These are phyloP conservation scores for Aspergillus quadrilineatus DNA, from an alignment of 2,329 filamentous ascomycete genomes.

Conservation along the genomic window DNA sequence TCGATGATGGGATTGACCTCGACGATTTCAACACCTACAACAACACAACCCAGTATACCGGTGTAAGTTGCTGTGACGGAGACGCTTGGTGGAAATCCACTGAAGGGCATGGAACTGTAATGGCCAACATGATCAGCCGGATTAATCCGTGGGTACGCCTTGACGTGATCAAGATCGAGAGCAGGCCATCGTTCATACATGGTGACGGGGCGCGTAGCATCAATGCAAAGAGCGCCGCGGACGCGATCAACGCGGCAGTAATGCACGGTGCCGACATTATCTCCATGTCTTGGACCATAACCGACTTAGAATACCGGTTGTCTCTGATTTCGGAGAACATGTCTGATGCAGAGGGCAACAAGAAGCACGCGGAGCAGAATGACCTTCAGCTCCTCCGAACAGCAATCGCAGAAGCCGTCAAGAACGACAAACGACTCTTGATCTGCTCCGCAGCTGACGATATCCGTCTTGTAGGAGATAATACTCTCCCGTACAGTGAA, in stretches of 20 bases:
- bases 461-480: not conserved
- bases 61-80: slow-evolving; percentile 4
- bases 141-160: slow-evolving; percentile 3
- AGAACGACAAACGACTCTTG: not conserved
- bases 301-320: slow-evolving; percentile 1
- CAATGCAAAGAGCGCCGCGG: slow-evolving; percentile 2
- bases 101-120: slow-evolving; percentile 4
- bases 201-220: slow-evolving; percentile 4
- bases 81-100: slow-evolving; percentile 4
- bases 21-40: not conserved
- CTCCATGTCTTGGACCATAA: slow-evolving; percentile 9
- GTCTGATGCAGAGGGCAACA: not conserved
- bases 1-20: slow-evolving; percentile 6
- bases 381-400: not conserved
- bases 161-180: slow-evolving; percentile 4
- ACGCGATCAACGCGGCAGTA: slow-evolving; percentile 3
- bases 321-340: not conserved
- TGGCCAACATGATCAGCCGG: slow-evolving; percentile 11
- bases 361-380: not conserved
- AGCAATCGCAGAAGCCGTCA: not conserved
- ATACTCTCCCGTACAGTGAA: not conserved
- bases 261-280: slow-evolving; percentile 1
- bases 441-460: slow-evolving; percentile 7
- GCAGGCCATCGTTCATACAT: slow-evolving; percentile 3
- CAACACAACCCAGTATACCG: not conserved